These are phyloP conservation scores for Talaromyces sp. DNA, from an alignment of 2,329 filamentous ascomycete species.

Conservation along the genomic window DNA sequence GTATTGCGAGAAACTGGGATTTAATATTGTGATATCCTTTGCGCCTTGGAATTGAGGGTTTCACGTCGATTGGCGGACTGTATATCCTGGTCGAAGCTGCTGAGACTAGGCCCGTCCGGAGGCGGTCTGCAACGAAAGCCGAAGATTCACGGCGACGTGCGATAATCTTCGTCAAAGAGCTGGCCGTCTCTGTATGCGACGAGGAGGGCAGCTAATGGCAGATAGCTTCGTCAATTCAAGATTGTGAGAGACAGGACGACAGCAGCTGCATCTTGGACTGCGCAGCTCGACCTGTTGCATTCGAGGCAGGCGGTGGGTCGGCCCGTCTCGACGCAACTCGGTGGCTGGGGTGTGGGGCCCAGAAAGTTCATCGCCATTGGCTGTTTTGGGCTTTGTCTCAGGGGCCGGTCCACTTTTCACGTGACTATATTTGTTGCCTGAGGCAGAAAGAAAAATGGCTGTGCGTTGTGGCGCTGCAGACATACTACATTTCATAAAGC, in stretches of 20 bases:
- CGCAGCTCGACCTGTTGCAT: not conserved
- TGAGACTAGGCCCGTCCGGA: not conserved
- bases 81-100: not conserved
- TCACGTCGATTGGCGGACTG: not conserved
- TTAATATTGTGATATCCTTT: not conserved
- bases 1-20: not conserved
- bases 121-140: not conserved
- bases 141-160: not conserved
- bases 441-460: conserved; percentile 1
- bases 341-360: not conserved
- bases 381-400: not conserved
- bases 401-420: conserved; percentile 3
- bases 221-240: not conserved
- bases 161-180: not conserved
- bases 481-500: conserved; percentile 8
- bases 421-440: not conserved
- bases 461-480: conserved; percentile 3
- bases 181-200: not conserved
- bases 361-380: not conserved
- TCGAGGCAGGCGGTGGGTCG: not conserved
- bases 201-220: not conserved
- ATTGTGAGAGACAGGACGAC: not conserved
- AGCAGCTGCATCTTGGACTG: not conserved
- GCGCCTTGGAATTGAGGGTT: not conserved
- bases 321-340: not conserved